phyloP scores from a whole-genome alignment of 495 filamentous ascomycete genomes.

The Clohesyomyces aquaticus region DNA sequence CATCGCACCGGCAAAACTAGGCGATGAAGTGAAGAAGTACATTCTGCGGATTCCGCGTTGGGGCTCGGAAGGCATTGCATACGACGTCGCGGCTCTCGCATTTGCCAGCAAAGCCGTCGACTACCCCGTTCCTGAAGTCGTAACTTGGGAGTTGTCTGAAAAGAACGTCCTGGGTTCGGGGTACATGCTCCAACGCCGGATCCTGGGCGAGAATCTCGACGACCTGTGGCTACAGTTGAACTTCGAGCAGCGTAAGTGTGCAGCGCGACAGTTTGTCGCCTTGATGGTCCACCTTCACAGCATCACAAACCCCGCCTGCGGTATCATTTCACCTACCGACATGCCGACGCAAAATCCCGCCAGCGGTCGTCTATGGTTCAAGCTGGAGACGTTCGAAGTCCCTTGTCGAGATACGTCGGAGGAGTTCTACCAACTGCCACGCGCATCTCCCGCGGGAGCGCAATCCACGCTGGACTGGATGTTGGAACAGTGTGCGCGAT shows the following conservation, averaged over 20 bases:
- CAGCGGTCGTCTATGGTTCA: too few species aligned
- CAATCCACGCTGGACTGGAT: neutral
- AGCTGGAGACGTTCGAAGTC: too few species aligned
- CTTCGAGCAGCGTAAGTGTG: neutral
- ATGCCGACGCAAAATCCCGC: too few species aligned
- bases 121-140: neutral
- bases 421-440: neutral
- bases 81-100: neutral
- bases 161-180: neutral
- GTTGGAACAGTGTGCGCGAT: neutral
- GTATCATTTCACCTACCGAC: too few species aligned
- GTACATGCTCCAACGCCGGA: neutral
- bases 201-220: neutral
- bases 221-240: neutral
- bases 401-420: too few species aligned
- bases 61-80: neutral
- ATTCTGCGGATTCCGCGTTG: neutral
- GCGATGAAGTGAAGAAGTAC: neutral
- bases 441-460: neutral
- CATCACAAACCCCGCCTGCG: neutral
- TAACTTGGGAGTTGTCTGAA: neutral
- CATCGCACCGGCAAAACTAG: neutral
- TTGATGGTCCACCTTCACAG: neutral
- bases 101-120: neutral
- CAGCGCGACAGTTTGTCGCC: neutral